Percentiles rank a stretch among this genome's conserved stretches.
Evolutionary conservation across 2,329 filamentous ascomycete species (phyloP).

Genomic region (Calonectria hawksworthii): DNA sequence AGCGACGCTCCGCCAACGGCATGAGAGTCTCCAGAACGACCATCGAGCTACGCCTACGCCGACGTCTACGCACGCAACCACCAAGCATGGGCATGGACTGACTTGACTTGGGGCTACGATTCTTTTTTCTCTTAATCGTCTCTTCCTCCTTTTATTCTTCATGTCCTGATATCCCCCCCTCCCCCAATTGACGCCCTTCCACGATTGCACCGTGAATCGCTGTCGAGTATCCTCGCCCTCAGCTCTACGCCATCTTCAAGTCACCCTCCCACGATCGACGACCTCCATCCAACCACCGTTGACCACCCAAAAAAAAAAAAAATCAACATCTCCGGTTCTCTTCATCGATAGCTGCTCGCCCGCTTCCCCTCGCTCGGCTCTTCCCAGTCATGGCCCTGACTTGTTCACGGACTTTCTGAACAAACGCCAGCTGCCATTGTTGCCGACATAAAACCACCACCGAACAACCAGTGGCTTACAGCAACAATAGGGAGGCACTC

Average conservation of each 20-base stretch:
- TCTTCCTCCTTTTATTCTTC: constrained; percentile 29
- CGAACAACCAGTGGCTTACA: constrained; percentile 15
- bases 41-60: constrained; percentile 29
- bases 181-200: constrained; percentile 21
- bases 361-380: constrained; percentile 27
- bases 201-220: constrained; percentile 20
- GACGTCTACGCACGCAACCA: constrained; percentile 44
- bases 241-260: constrained; percentile 28
- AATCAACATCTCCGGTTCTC: constrained; percentile 27
- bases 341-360: constrained; percentile 30
- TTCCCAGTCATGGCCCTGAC: constrained; percentile 45
- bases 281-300: constrained; percentile 16
- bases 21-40: constrained; percentile 41
- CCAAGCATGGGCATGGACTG: constrained; percentile 46
- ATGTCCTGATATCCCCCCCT: constrained; percentile 11
- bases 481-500: constrained; percentile 19
- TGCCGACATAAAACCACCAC: constrained; percentile 30
- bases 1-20: constrained; percentile 47
- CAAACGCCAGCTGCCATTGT: constrained; percentile 34
- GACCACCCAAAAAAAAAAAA: background rate
- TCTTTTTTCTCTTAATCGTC: constrained; percentile 34
- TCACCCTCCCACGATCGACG: constrained; percentile 11
- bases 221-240: background rate
- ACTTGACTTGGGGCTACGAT: constrained; percentile 41
- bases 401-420: constrained; percentile 32